Evolutionary conservation across 768 basidiomycete genomes (phyloP).

Genomic region (Omphalotus guepiniiformis): DNA sequence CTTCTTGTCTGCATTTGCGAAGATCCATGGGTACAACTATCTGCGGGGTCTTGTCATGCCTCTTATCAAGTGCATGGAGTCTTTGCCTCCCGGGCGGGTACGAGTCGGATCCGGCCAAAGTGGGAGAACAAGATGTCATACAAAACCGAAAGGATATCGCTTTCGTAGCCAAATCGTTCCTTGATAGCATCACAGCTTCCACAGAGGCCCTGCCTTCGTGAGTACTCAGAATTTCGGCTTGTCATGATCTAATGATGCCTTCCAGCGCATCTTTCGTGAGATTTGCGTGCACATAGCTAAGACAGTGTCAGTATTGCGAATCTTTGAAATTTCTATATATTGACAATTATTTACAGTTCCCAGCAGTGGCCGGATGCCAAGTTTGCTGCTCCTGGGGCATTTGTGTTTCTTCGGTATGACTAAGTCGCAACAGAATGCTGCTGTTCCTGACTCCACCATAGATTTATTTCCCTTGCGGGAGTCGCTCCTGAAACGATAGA

Average conservation of each 20-base stretch:
- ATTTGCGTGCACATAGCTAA: conserved; percentile 78
- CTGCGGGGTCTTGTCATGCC: conserved; percentile 77
- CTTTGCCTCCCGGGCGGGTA: conserved; percentile 73
- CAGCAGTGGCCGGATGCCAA: conserved; percentile 76
- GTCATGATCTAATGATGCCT: conserved; percentile 9
- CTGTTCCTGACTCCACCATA: conserved; percentile 20
- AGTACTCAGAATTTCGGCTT: conserved; percentile 28
- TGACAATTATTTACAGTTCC: conserved; percentile 31
- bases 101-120: conserved; percentile 69
- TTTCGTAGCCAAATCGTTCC: conserved; percentile 68
- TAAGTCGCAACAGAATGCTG: neutral
- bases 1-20: conserved; percentile 82
- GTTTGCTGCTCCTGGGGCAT: conserved; percentile 80
- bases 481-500: conserved; percentile 85
- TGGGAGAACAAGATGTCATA: conserved; percentile 52
- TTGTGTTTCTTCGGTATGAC: conserved; percentile 89
- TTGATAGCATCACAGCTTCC: conserved; percentile 71
- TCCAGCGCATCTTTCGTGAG: conserved; percentile 80
- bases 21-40: conserved; percentile 89
- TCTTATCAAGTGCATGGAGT: conserved; percentile 68
- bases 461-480: conserved; percentile 89
- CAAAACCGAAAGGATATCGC: conserved; percentile 71
- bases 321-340: neutral
- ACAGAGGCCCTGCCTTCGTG: conserved; percentile 70
- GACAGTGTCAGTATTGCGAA: conserved; percentile 57